Evolutionary conservation across 805 yeast species (phyloP).

Genomic region (Saccharomycopsis microspora): DNA sequence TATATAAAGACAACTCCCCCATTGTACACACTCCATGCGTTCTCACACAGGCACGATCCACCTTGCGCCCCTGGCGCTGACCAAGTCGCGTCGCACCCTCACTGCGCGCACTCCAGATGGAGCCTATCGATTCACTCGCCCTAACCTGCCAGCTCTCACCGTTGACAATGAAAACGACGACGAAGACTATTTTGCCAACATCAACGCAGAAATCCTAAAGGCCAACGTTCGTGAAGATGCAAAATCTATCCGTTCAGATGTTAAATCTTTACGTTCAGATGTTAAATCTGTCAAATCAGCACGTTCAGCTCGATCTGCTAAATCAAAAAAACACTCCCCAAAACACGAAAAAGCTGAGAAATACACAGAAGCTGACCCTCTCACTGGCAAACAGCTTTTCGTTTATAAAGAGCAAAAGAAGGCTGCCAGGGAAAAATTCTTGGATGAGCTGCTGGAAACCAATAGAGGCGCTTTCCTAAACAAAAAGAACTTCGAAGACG

Average conservation of each 20-base stretch:
- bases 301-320: too few relatives aligned
- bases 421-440: neutral
- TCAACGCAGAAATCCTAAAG: conserved; percentile 10
- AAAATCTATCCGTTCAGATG: conserved; percentile 10
- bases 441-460: neutral
- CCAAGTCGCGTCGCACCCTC: conserved; percentile 23
- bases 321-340: neutral
- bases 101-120: conserved; percentile 83
- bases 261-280: neutral
- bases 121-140: conserved; percentile 24
- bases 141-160: conserved; percentile 7
- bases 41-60: neutral
- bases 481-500: conserved; percentile 4
- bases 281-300: too few relatives aligned
- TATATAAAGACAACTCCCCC: neutral
- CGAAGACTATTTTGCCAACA: conserved; percentile 10
- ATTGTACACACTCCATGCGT: neutral
- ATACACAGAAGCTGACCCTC: conserved; percentile 11
- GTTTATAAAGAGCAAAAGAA: conserved; percentile 6
- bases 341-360: conserved; percentile 5
- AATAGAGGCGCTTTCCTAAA: conserved; percentile 1
- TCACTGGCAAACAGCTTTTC: conserved; percentile 13
- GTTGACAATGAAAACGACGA: conserved; percentile 6
- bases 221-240: conserved; percentile 14
- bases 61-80: conserved; percentile 2